Evolutionary conservation across 768 basidiomycete genomes (phyloP).

Genomic region (Xanthoconium purpureum): DNA sequence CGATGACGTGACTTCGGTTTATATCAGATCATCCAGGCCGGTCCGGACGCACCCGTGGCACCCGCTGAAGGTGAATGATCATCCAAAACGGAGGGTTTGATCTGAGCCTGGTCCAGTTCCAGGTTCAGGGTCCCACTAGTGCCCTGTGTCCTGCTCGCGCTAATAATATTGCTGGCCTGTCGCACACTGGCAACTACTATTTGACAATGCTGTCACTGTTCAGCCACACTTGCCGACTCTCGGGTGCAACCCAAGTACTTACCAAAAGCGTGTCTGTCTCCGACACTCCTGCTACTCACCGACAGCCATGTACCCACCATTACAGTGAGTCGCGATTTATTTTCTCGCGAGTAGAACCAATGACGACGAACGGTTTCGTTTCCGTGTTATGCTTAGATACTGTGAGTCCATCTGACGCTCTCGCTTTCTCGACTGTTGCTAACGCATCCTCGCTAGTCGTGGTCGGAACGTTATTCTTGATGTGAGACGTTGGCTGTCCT

Average conservation of each 20-base stretch:
- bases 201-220: too few relatives aligned
- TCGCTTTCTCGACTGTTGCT: neutral
- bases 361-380: neutral
- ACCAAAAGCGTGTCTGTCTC: neutral
- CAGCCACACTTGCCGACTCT: too few relatives aligned
- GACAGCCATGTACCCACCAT: slow-evolving; percentile 3
- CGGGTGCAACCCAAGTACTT: too few relatives aligned
- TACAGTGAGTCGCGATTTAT: slow-evolving; percentile 16
- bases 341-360: neutral
- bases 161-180: neutral
- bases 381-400: slow-evolving; percentile 5
- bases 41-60: too few relatives aligned
- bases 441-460: slow-evolving; percentile 8
- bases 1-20: too few relatives aligned
- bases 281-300: neutral
- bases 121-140: too few relatives aligned
- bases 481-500: slow-evolving; percentile 7
- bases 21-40: too few relatives aligned
- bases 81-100: too few relatives aligned
- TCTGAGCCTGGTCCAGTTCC: too few relatives aligned
- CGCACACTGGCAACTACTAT: too few relatives aligned
- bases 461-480: slow-evolving; percentile 20
- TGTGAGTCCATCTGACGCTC: slow-evolving; percentile 9
- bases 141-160: too few relatives aligned
- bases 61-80: too few relatives aligned